Base-by-base conservation (phyloP, 176 grass and related monocot species). In the Lolium rigidum region DNA sequence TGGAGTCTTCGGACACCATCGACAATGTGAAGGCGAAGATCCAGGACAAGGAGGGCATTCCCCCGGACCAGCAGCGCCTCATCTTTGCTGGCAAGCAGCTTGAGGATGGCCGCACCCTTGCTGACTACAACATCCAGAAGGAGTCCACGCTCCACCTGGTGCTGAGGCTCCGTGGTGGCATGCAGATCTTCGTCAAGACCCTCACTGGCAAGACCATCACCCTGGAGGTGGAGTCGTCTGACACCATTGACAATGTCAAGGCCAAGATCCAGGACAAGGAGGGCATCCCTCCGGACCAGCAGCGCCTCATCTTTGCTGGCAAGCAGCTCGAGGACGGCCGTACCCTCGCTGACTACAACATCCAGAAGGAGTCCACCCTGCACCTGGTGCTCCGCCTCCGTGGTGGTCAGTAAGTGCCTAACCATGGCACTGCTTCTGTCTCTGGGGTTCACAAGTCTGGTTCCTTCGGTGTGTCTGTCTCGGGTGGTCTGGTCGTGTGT, bases 91-190 rank as follows among this genome's bases (percentile, higher is more conserved):
- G 95, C 2, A 97, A 95, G 87, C 90, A 93, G 84, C 95, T 97
- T 0, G 89, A 95, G 39, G 95, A 97, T 5, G 92, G 90, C 2
- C 76, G 89, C 28, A 97, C 95, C 3, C 95, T 97, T 5, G 95
- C 92, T 14, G 92, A 97, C 79, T 97, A 95, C 89, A 95, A 97
- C 89, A 95, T 97, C 82, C 92, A 97, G 82, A 97, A 97, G 82
- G 94, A 95, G 83, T 89, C 88, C 1, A 95, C 89, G 0, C 91
- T 95, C 10, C 94, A 95, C 52, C 57, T 95, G 46, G 93, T 95
- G 55, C 88, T 95, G 48, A 87, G 92, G 65, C 92, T 94, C 18
- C 87, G 92, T 20, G 92, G 92, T 8, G 92, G 92, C 11, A 94
- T 94, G 92, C 92, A 94, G 46, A 94, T 94, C 18, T 94, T 94